These are phyloP conservation scores for Draba incana DNA, from an alignment of 345 rosid species.

Conservation along the genomic window DNA sequence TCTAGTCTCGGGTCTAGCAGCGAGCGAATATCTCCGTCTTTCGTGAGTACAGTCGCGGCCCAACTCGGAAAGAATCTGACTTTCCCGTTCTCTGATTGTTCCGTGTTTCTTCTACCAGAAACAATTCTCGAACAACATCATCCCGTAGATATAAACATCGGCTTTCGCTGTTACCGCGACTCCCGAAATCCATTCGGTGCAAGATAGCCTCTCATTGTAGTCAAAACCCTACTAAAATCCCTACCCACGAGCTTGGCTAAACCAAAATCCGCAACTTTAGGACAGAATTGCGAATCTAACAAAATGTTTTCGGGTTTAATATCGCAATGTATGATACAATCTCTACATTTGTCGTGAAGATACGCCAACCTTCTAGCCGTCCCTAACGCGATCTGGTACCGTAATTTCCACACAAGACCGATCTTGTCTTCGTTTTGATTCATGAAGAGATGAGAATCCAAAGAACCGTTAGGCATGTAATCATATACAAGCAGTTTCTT, in stretches of 20 bases:
- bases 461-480: slow-evolving; percentile 77
- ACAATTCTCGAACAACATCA: slow-evolving; percentile 85
- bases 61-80: slow-evolving; percentile 62
- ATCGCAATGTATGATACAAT: slow-evolving; percentile 88
- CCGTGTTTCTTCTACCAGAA: slow-evolving; percentile 77
- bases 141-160: slow-evolving; percentile 88
- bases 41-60: slow-evolving; percentile 54
- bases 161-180: slow-evolving; percentile 80
- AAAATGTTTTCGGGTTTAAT: slow-evolving; percentile 90
- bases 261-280: slow-evolving; percentile 90
- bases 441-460: slow-evolving; percentile 60
- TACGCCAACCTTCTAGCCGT: slow-evolving; percentile 79
- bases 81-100: slow-evolving; percentile 53
- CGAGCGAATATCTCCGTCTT: slow-evolving; percentile 53
- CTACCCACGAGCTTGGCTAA: slow-evolving; percentile 83
- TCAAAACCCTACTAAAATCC: slow-evolving; percentile 81
- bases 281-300: slow-evolving; percentile 60
- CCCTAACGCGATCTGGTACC: slow-evolving; percentile 73
- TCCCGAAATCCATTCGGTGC: slow-evolving; percentile 97
- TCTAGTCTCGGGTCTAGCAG: slow-evolving; percentile 61
- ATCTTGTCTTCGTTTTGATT: slow-evolving; percentile 32
- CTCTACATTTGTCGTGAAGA: slow-evolving; percentile 82
- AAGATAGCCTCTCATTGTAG: slow-evolving; percentile 85
- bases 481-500: slow-evolving; percentile 70
- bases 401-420: slow-evolving; percentile 58